Evolutionary conservation across 2,329 filamentous ascomycete species (phyloP), one percentile per base, ranked within the genome.

Genomic region (Diaporthe citrichinensis): DNA sequence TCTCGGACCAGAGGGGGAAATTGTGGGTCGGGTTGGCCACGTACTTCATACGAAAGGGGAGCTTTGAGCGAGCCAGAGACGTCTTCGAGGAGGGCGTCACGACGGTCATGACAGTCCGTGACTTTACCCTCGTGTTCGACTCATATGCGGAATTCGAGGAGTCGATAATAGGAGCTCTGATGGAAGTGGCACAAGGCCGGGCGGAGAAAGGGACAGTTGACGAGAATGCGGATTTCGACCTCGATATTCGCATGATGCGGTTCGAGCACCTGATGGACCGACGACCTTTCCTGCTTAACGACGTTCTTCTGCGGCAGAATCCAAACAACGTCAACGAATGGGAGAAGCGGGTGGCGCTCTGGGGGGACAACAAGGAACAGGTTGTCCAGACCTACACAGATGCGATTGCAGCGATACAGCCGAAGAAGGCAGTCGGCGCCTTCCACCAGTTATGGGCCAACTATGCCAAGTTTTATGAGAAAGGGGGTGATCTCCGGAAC

Each of bases 231-330:
- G 97, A 99, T 83, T 95, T 97, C 77, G 96, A 98, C 81, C 90
- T 99, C 41, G 97, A 99, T 83, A 95, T 98, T 79, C 92, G 96
- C 69, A 98, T 99, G 95, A 93, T 98, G 90, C 93, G 97, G 72
- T 99, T 99, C 80, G 97, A 99, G 84, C 96, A 98, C 81, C 89
- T 99, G 73, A 98, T 99, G 96, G 96, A 99, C 84, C 92, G 97
- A 72, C 91, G 97, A 73, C 96, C 97, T 5, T 99, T 99, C 87
- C 89, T 99, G 62, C 91, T 99, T 65, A 99, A 99, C 84, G 97
- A 99, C 82, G 97, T 99, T 25, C 88, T 98, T 20, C 87, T 99
- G 62, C 92, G 97, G 59, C 97, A 99, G 82, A 99, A 99, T 81
- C 96, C 97, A 0, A 95, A 98, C 86, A 98, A 96, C 81, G 96